phyloP scores from a whole-genome alignment of 129 eudicot species.

The Erigeron canadensis region DNA sequence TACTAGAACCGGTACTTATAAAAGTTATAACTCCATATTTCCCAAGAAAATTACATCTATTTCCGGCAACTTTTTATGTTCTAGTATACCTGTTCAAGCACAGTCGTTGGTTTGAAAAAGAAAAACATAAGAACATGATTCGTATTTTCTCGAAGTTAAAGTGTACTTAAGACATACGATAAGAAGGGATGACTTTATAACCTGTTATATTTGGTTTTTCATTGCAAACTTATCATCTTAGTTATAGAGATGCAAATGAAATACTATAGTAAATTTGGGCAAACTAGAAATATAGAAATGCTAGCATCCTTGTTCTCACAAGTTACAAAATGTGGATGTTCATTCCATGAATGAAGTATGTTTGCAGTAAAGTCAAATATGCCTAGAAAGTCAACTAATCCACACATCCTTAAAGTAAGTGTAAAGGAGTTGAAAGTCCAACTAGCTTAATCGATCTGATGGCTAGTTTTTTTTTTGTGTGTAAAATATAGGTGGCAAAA shows the following conservation, averaged over 20 bases:
- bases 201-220: background rate
- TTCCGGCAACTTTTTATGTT: constrained; percentile 1
- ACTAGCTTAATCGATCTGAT: background rate
- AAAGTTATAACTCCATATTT: background rate
- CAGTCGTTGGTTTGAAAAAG: background rate
- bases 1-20: background rate
- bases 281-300: too few species aligned
- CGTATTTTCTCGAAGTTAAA: background rate
- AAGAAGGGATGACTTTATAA: background rate
- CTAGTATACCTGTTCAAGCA: background rate
- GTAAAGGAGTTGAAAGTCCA: constrained; percentile 1
- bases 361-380: background rate
- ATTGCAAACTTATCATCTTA: background rate
- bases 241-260: background rate
- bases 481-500: background rate
- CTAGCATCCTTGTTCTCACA: background rate
- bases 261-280: background rate
- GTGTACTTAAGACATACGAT: background rate
- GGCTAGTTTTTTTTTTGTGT: background rate
- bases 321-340: background rate
- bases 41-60: background rate
- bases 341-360: background rate
- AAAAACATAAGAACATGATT: too few species aligned
- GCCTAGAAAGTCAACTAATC: too few species aligned
- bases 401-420: background rate